Conservation (phyloP, 345 rosid genomes). For the Salix viminalis region DNA sequence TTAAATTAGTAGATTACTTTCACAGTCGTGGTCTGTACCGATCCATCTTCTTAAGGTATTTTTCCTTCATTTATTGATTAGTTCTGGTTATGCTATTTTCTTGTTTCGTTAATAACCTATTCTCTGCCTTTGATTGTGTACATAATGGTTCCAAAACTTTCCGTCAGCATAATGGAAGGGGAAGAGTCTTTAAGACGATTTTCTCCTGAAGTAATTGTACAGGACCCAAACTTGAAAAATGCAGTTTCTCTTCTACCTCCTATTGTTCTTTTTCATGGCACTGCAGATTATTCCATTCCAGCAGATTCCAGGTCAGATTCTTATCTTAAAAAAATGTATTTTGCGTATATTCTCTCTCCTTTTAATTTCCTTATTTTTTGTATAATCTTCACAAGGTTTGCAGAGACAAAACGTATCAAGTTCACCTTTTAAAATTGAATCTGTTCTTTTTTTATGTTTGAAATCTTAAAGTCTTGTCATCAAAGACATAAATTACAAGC, state of each 20-base stretch:
- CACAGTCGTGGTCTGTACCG: conserved; percentile 80
- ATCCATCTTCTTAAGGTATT: conserved; percentile 69
- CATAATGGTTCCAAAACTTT: conserved; percentile 10
- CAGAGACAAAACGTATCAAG: background rate
- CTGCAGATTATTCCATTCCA: conserved; percentile 93
- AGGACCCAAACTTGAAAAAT: conserved; percentile 48
- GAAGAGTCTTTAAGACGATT: conserved; percentile 67
- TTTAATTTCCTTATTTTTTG: no score
- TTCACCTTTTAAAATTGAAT: background rate
- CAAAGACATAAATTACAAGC: background rate
- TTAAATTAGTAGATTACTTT: conserved; percentile 78
- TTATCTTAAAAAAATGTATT: background rate
- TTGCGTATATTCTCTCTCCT: no score
- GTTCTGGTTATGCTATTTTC: background rate
- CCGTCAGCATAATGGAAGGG: conserved; percentile 88
- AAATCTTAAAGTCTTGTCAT: background rate
- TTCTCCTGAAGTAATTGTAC: conserved; percentile 83
- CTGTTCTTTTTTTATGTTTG: background rate
- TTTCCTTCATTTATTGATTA: conserved; percentile 1
- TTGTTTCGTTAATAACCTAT: background rate
- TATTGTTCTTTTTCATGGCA: conserved; percentile 78
- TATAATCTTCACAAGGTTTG: no score
- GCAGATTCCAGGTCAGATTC: conserved; percentile 71
- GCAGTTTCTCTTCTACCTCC: conserved; percentile 74
- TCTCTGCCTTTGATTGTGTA: background rate